phyloP scores from a whole-genome alignment of 2,329 filamentous ascomycete genomes.

The Ophiostoma sp. region DNA sequence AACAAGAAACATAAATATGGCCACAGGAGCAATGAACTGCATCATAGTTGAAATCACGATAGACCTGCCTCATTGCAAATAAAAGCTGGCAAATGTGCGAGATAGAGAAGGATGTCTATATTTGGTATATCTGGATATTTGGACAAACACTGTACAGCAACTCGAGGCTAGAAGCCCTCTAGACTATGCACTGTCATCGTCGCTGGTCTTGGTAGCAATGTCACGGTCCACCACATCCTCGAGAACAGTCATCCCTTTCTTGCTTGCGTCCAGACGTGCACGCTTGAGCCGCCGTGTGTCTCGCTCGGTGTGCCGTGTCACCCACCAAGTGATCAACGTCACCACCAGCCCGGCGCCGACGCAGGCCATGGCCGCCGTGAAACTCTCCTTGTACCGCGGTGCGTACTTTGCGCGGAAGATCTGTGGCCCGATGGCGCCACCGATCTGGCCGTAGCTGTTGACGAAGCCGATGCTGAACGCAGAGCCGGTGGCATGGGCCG shows the following conservation, averaged over 20 bases:
- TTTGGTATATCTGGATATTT: too few species aligned
- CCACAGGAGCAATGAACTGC: too few species aligned
- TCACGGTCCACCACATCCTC: constrained; percentile 26
- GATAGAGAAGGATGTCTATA: too few species aligned
- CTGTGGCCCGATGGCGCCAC: constrained; percentile 25
- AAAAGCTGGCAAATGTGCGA: too few species aligned
- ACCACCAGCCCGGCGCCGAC: constrained; percentile 18
- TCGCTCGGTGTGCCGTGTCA: constrained; percentile 23
- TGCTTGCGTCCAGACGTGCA: constrained; percentile 21
- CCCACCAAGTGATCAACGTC: constrained; percentile 24
- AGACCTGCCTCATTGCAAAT: too few species aligned
- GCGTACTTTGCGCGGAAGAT: constrained; percentile 25
- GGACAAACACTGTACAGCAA: too few species aligned
- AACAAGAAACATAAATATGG: too few species aligned
- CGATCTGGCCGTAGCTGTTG: constrained; percentile 28
- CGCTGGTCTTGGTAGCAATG: constrained; percentile 16
- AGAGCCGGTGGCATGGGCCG: constrained; percentile 22
- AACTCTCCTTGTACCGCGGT: constrained; percentile 23
- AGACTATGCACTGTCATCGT: constrained; percentile 12
- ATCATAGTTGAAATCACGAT: too few species aligned
- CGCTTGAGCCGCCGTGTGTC: constrained; percentile 23
- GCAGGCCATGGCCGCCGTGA: constrained; percentile 24
- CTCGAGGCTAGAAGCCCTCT: too few species aligned
- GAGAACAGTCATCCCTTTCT: constrained; percentile 23
- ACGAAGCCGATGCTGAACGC: constrained; percentile 26